Base-by-base conservation (phyloP, 2,329 filamentous ascomycete genomes). In the Dactylellina drechsleri region DNA sequence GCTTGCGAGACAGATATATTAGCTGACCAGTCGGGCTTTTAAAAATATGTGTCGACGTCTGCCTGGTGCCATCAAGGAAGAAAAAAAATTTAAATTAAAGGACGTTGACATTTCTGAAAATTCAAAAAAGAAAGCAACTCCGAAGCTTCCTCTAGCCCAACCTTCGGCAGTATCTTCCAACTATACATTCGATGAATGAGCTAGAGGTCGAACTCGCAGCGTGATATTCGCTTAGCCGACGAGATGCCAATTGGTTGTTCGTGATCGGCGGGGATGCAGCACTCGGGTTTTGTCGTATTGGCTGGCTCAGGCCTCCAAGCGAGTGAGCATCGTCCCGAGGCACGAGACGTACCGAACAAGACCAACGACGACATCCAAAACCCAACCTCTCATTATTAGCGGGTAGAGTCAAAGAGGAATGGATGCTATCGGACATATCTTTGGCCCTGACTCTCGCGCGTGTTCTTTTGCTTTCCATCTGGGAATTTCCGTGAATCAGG, bases 221-320 rank as follows among this genome's bases (percentile, higher is more conserved):
- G 23, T 49, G 18, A 41, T 41, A 50, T 49, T 61, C 58, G 58
- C 58, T 61, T 61, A 61, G 45, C 43, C 58, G 28, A 52, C 36
- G 59, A 36, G 31, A 53, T 62, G 47, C n/a, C 16, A 49, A 62
- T 62, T 15, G 43, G 45, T 23, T 52, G 47, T 26, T 28, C 41
- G 12, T 50, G 59, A 62, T 62, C 59, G 45, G 59, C 59, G 49
- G 47, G 47, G 36, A 40, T 62, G 59, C 59, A 62, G 59, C 31
- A 60, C 45, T 62, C 59, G 45, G 59, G 59, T 62, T 52, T 52
- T 12, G 18, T 53, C 20, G 59, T 40, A 62, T 62, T 62, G 59
- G 59, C 20, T 52, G 59, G 59, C 49, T 62, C 49, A 45, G 58
- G 36, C 52, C 59, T 40, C 26, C 45, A 62, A 62, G 59, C 59